Conservation (phyloP, 2,329 filamentous ascomycete genomes). For the Epichloe gansuensis region DNA sequence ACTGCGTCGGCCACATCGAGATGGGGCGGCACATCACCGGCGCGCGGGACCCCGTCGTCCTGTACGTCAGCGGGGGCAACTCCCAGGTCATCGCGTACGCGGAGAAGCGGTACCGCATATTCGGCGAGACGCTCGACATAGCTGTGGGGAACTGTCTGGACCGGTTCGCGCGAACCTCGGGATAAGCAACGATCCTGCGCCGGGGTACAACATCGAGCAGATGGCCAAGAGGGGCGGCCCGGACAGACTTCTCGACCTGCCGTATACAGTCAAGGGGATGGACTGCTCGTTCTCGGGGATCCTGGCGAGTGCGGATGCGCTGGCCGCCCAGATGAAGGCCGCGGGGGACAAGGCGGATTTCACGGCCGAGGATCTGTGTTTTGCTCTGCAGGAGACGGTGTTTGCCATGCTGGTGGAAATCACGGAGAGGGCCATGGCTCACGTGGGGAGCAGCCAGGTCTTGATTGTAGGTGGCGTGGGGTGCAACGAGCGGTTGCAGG, state of each 20-base stretch:
- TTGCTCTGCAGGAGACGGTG: constrained; percentile 88
- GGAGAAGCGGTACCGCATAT: constrained; percentile 88
- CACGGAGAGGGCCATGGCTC: constrained; percentile 95
- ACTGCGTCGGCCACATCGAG: constrained; percentile 97
- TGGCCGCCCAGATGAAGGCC: constrained; percentile 53
- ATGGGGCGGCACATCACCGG: constrained; percentile 93
- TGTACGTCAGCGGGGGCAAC: constrained; percentile 93
- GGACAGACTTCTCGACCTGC: constrained; percentile 64
- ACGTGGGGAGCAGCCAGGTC: constrained; percentile 82
- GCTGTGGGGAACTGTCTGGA: constrained; percentile 96
- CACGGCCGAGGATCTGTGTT: constrained; percentile 78
- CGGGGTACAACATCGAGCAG: constrained; percentile 96
- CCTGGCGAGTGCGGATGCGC: constrained; percentile 65
- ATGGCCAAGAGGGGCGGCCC: constrained; percentile 56
- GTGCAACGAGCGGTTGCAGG: constrained; percentile 84
- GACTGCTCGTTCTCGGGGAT: constrained; percentile 95
- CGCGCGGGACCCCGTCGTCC: constrained; percentile 79
- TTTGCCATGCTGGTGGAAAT: constrained; percentile 98
- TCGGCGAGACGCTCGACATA: constrained; percentile 94
- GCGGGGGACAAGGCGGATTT: constrained; percentile 41
- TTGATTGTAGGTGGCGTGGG: constrained; percentile 93
- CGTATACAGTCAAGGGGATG: constrained; percentile 97
- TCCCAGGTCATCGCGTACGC: constrained; percentile 97
- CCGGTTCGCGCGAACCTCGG: constrained; percentile 83
- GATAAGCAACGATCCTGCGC: constrained; percentile 91